These are phyloP conservation scores for Paramecium pentaurelia DNA, from an alignment of 73 alveolate species.

Conservation along the genomic window DNA sequence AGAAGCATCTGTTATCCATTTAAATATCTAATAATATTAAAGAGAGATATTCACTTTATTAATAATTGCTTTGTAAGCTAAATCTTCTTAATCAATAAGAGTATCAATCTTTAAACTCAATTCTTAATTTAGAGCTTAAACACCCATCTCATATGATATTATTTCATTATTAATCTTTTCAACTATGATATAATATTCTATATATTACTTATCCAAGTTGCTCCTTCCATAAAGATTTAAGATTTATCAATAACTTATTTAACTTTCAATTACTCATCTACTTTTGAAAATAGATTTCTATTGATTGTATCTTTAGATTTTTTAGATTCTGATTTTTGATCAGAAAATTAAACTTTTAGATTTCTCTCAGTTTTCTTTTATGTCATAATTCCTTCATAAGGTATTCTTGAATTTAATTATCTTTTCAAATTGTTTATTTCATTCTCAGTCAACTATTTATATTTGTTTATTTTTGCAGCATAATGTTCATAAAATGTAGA, in stretches of 20 bases:
- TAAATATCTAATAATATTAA: not conserved
- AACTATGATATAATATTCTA: not conserved
- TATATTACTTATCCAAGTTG: not conserved
- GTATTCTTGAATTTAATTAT: not conserved
- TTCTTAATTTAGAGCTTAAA: not conserved
- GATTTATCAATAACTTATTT: not conserved
- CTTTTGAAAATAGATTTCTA: not conserved
- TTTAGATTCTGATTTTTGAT: not conserved
- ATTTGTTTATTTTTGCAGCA: not conserved
- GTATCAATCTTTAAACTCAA: not conserved
- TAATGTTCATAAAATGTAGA: not conserved
- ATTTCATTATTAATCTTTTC: not conserved
- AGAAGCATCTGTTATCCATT: not conserved
- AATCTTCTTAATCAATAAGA: not conserved
- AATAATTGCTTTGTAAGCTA: not conserved
- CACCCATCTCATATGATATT: not conserved
- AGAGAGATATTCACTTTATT: not conserved
- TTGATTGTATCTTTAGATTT: not conserved
- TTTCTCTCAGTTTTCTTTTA: not conserved
- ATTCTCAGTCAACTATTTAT: not conserved
- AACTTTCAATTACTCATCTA: not conserved
- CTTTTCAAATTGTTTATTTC: not conserved
- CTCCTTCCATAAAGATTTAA: not conserved
- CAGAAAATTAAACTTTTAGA: not conserved
- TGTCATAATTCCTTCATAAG: not conserved